Evolutionary conservation across 2,329 filamentous ascomycete genomes (phyloP).

Genomic region (Apiospora rasikravindrae): DNA sequence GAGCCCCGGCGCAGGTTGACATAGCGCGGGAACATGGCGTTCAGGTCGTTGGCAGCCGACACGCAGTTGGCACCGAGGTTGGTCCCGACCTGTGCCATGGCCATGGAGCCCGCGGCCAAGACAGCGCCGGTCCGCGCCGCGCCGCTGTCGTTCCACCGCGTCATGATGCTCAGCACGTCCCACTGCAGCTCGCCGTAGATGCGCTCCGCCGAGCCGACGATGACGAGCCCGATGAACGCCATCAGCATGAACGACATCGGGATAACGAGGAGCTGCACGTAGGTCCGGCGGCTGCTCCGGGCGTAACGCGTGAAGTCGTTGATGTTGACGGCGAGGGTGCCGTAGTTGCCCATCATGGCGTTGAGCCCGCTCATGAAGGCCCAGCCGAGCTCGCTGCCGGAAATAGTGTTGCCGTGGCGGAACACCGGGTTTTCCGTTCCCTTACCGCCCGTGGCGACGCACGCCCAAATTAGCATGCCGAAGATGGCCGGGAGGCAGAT

Average conservation of each 20-base stretch:
- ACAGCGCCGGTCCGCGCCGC: not conserved
- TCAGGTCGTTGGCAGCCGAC: not conserved
- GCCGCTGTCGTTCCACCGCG: not conserved
- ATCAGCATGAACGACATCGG: slow-evolving; percentile 29
- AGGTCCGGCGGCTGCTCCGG: slow-evolving; percentile 24
- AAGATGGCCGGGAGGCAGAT: not conserved
- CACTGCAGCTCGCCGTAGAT: not conserved
- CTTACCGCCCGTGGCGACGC: slow-evolving; percentile 28
- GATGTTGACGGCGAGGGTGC: slow-evolving; percentile 19
- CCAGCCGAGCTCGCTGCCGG: slow-evolving; percentile 30
- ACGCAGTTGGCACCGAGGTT: not conserved
- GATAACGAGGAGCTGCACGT: slow-evolving; percentile 29
- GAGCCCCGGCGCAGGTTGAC: not conserved
- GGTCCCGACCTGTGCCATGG: not conserved
- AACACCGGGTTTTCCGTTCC: slow-evolving; percentile 22
- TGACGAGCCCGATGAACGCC: slow-evolving; percentile 31
- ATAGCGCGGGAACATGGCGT: not conserved
- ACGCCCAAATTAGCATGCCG: not conserved
- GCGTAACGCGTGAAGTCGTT: slow-evolving; percentile 11
- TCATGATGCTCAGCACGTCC: not conserved
- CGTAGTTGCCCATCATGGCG: slow-evolving; percentile 27
- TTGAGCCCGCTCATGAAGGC: slow-evolving; percentile 37
- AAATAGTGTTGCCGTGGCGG: slow-evolving; percentile 27
- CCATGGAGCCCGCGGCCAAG: not conserved
- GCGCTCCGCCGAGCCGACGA: slow-evolving; percentile 21